Conservation (phyloP, 108 stramenopile genomes). For the Cyclotella choctawhatcheeana region DNA sequence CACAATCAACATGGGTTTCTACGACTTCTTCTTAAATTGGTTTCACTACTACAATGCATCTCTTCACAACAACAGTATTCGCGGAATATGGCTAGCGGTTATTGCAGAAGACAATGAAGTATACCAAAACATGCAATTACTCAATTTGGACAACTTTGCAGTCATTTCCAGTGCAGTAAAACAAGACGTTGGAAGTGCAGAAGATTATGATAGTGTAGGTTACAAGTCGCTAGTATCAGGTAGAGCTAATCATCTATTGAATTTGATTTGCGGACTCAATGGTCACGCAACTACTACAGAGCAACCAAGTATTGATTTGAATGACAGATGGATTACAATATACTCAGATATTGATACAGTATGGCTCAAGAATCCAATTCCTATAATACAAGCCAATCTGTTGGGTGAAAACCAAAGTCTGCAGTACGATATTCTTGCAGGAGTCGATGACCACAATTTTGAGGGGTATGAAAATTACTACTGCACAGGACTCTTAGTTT, state of each 20-base stretch:
- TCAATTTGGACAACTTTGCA: not conserved
- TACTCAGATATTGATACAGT: slow-evolving; percentile 42
- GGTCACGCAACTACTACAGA: not conserved
- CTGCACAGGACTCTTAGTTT: slow-evolving; percentile 36
- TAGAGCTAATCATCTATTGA: slow-evolving; percentile 40
- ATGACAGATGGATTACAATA: not conserved
- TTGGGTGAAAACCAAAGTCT: not conserved
- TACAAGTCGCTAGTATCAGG: slow-evolving; percentile 37
- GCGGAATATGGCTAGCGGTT: slow-evolving; percentile 9
- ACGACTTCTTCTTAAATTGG: slow-evolving; percentile 45
- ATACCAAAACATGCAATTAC: slow-evolving; percentile 7
- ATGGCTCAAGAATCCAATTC: slow-evolving; percentile 39
- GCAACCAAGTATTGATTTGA: no score
- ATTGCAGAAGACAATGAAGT: slow-evolving; percentile 36
- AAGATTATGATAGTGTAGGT: slow-evolving; percentile 25
- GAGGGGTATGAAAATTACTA: slow-evolving; percentile 18
- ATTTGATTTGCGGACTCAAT: slow-evolving; percentile 26
- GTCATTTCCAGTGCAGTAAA: not conserved
- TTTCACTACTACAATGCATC: slow-evolving; percentile 8
- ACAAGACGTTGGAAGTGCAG: slow-evolving; percentile 2
- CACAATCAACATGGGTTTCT: slow-evolving; percentile 30
- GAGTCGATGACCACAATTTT: slow-evolving; percentile 23
- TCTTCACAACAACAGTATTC: not conserved
- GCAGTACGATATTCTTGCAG: slow-evolving; percentile 28
- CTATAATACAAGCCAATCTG: slow-evolving; percentile 14